Evolutionary conservation across 1,284 basidiomycete genomes (phyloP), one percentile per base, ranked within the genome.

Genomic region (Sporisorium sorghi): DNA sequence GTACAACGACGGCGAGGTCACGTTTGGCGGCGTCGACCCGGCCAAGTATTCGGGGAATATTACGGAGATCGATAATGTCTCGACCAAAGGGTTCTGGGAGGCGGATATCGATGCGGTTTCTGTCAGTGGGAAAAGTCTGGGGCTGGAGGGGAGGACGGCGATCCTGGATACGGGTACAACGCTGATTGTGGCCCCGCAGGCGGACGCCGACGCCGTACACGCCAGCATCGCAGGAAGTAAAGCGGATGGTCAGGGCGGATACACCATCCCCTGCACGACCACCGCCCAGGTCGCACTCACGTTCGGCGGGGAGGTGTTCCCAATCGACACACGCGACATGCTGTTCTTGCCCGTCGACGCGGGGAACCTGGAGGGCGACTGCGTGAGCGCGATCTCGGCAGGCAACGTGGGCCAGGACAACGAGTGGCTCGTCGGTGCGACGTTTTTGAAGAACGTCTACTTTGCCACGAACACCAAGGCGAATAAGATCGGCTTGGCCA

Each of bases 181-280:
- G 10, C 79, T 86, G 17, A 85, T 86, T 26, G 77, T 87, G 12
- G 83, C 85, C 3, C 86, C 86, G 0, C 54, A 77, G 43, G 60
- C 72, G 72, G 85, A 85, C 58, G 92, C 91, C 14, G 82, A 84
- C 9, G 87, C 89, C 1, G 85, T 90, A 24, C 89, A 90, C 79
- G 79, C 85, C 60, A 83, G 87, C 39, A 93, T 93, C 79, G 85
- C 87, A 2, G 93, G 92, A 32, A 53, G 81, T 46, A 87, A 90
- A 23, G 63, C 80, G 7, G 85, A 86, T 54, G 85, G 84, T 1
- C 80, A 85, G 48, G 85, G 83, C 12, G 83, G 89, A 0, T 93
- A 91, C 86, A 90, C 88, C 30, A 87, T 94, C 59, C 92, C 93
- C 2, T 94, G 93, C 86, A 90, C 88, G 4, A 90, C 90, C 19